Evolutionary conservation across 164 flowering plant genomes (phyloP).

Genomic region (Umbilicus rupestris): DNA sequence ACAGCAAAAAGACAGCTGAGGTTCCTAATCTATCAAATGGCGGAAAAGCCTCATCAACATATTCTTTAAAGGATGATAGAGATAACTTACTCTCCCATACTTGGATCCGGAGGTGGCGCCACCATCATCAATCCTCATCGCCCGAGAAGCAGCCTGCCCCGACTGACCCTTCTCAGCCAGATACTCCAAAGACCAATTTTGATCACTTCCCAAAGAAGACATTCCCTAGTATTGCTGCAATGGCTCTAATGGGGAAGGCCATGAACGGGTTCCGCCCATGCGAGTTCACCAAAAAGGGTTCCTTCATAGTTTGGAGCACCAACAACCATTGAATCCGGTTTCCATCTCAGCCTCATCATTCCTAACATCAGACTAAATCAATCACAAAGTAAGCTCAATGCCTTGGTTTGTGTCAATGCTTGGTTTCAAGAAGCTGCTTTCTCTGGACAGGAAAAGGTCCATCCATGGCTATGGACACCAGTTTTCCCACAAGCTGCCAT

Average conservation of each 20-base stretch:
- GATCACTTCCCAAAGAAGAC: slow-evolving; percentile 41
- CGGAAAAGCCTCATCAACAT: slow-evolving; percentile 19
- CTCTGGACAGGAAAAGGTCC: too few relatives aligned
- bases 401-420: too few relatives aligned
- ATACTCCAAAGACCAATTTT: slow-evolving; percentile 21
- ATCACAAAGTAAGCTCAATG: too few relatives aligned
- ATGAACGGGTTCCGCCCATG: slow-evolving; percentile 46
- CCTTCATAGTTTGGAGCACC: slow-evolving; percentile 59
- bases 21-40: slow-evolving; percentile 12
- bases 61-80: slow-evolving; percentile 14
- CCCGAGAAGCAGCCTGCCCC: slow-evolving; percentile 19
- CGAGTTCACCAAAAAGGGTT: slow-evolving; percentile 45
- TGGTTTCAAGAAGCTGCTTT: too few relatives aligned
- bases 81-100: slow-evolving; percentile 31
- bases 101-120: slow-evolving; percentile 79
- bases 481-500: too few relatives aligned
- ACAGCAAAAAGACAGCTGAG: slow-evolving; percentile 16
- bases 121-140: slow-evolving; percentile 10
- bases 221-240: slow-evolving; percentile 77
- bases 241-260: slow-evolving; percentile 90
- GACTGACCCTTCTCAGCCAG: slow-evolving; percentile 34
- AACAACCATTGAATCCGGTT: too few relatives aligned
- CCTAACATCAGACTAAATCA: too few relatives aligned
- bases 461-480: too few relatives aligned
- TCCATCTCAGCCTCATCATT: too few relatives aligned